A percentile compares a stretch with the other conserved stretches of the same genome.
These are phyloP conservation scores for Truncatella angustata DNA, from an alignment of 2,329 filamentous ascomycete species.

Conservation along the genomic window DNA sequence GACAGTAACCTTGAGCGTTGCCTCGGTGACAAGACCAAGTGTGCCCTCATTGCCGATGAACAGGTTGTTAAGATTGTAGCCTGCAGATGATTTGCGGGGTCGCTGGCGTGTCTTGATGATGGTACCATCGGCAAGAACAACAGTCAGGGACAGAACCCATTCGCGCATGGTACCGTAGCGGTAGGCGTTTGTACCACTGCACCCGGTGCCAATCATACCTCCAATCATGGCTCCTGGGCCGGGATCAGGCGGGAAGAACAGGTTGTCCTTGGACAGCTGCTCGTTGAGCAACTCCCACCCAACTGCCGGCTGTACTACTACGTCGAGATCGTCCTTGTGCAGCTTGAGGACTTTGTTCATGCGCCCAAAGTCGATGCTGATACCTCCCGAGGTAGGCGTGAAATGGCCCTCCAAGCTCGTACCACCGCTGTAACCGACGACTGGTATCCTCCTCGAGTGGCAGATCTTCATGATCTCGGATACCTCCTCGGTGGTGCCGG, in stretches of 20 bases:
- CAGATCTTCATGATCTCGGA: slow-evolving; percentile 75
- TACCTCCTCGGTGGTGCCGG: slow-evolving; percentile 71
- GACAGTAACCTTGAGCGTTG: slow-evolving; percentile 71
- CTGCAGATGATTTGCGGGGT: slow-evolving; percentile 74
- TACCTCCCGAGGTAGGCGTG: slow-evolving; percentile 68
- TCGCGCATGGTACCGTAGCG: slow-evolving; percentile 87
- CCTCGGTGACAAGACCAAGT: slow-evolving; percentile 75
- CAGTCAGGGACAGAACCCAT: slow-evolving; percentile 79
- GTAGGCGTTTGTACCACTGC: slow-evolving; percentile 75
- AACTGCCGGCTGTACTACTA: slow-evolving; percentile 69
- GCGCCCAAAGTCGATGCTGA: slow-evolving; percentile 72
- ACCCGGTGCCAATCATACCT: slow-evolving; percentile 70
- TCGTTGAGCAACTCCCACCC: slow-evolving; percentile 80
- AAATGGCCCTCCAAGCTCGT: slow-evolving; percentile 80
- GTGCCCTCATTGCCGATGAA: slow-evolving; percentile 85
- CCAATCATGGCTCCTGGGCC: slow-evolving; percentile 83
- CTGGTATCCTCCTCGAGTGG: slow-evolving; percentile 66
- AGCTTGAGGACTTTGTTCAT: slow-evolving; percentile 72
- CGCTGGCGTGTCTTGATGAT: slow-evolving; percentile 76
- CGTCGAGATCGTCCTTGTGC: slow-evolving; percentile 66
- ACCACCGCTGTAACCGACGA: slow-evolving; percentile 73
- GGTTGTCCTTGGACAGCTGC: slow-evolving; percentile 60
- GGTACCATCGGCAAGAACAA: slow-evolving; percentile 80
- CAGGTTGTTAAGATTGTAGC: slow-evolving; percentile 77
- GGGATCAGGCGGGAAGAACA: slow-evolving; percentile 85